Base-by-base conservation (phyloP, 2,329 filamentous ascomycete genomes). In the Kalaharituber pfeilii region DNA sequence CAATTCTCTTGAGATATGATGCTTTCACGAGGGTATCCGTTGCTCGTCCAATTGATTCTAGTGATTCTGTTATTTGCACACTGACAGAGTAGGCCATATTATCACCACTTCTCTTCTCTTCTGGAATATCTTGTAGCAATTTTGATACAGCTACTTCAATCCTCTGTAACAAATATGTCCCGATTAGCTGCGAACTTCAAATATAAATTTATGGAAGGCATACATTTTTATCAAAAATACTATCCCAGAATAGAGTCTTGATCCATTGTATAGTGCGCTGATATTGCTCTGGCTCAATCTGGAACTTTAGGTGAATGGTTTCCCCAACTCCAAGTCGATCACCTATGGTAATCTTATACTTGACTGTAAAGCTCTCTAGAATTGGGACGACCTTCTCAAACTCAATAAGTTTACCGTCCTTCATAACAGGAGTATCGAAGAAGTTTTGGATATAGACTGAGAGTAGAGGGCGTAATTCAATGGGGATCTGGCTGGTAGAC, bases 321-420 rank as follows among this genome's bases (percentile, higher is more conserved):
- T 98, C 89, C 0, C 80, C 76, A 65, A 94, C 87, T 29, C 84
- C 82, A 45, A 93, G 71, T 29, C 75, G 73, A 18, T 75, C 74
- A 5, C 80, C 83, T 1, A 78, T 78, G 56, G 80, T 79, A 60
- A 95, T 79, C 1, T 71, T 73, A 67, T 94, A 96, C 60, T 80
- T 81, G 55, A 96, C 81, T 0, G 91, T 96, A 62, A 96, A 88
- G 64, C 82, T 79, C 68, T 98, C 91, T 3, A 98, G 75, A 65
- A 88, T 81, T 65, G 86, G 85, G 45, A 96, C 87, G 2, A 96
- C 85, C 58, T 94, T 79, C 66, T 96, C 91, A 63, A 96, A 98
- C 49, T 83, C 80, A 27, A 98, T 72, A 24, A 76, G 77, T 65
- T 86, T 75, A 44, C 85, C 87, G 62, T 87, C 75, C 27, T 81